phyloP scores from a whole-genome alignment of 2,329 filamentous ascomycete species.

The Myriosclerotinia curreyana region DNA sequence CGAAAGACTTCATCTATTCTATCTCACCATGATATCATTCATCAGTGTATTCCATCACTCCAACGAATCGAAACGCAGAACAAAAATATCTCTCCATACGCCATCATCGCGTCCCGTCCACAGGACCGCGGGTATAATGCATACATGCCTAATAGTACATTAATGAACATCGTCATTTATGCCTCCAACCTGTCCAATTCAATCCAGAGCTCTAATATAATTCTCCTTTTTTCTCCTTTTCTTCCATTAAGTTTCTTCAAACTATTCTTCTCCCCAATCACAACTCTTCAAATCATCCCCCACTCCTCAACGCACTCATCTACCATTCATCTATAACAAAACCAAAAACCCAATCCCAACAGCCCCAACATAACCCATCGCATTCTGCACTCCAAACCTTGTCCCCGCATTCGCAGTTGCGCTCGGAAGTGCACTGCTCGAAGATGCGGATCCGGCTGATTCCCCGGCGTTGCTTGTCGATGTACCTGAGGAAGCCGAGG shows the following conservation, averaged over 20 bases:
- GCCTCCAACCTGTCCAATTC: background rate
- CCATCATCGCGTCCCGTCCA: conserved; percentile 16
- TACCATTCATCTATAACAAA: background rate
- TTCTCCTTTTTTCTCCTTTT: background rate
- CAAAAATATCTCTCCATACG: background rate
- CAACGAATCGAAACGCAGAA: background rate
- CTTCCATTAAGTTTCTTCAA: background rate
- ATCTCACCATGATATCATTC: background rate
- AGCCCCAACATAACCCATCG: background rate
- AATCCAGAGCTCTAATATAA: background rate
- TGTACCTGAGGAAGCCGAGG: conserved; percentile 4
- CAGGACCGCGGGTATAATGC: conserved; percentile 11
- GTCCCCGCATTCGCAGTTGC: conserved; percentile 7
- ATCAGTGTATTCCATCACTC: background rate
- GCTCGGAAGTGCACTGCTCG: conserved; percentile 15
- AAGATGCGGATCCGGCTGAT: background rate
- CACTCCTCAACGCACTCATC: background rate
- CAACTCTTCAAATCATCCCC: background rate
- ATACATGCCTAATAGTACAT: conserved; percentile 8
- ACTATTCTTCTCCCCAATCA: background rate
- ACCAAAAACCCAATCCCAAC: conserved; percentile 7
- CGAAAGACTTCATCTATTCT: background rate
- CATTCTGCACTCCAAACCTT: background rate
- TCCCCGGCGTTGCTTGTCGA: background rate
- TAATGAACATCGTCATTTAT: conserved; percentile 3